Percentiles rank a stretch among this genome's conserved stretches.
phyloP scores from a whole-genome alignment of 768 basidiomycete genomes.

The Leccinellum albellum region DNA sequence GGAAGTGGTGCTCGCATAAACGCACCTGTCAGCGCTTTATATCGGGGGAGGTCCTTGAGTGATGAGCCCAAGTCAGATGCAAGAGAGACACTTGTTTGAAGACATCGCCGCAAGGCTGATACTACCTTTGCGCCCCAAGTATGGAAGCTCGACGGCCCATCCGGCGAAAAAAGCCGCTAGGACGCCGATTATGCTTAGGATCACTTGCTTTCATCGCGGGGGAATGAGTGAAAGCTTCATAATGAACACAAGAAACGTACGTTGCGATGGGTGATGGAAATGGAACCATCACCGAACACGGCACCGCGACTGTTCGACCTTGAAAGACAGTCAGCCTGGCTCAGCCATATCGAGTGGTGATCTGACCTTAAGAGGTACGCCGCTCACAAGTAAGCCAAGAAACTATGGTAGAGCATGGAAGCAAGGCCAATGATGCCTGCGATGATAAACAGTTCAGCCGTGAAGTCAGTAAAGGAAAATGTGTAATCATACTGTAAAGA shows the following conservation, averaged over 20 bases:
- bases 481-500: slow-evolving; percentile 39
- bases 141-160: slow-evolving; percentile 62
- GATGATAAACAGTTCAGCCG: not conserved
- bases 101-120: slow-evolving; percentile 60
- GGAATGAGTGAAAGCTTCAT: not conserved
- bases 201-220: slow-evolving; percentile 57
- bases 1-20: slow-evolving; percentile 75
- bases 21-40: slow-evolving; percentile 64
- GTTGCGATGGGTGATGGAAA: slow-evolving; percentile 72
- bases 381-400: slow-evolving; percentile 52
- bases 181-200: slow-evolving; percentile 62
- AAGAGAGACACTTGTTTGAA: slow-evolving; percentile 45
- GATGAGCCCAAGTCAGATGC: slow-evolving; percentile 23
- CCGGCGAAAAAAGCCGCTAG: slow-evolving; percentile 72
- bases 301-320: slow-evolving; percentile 64
- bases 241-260: slow-evolving; percentile 27
- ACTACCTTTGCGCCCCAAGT: slow-evolving; percentile 65
- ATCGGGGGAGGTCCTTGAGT: slow-evolving; percentile 44
- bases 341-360: not conserved
- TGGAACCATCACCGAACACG: slow-evolving; percentile 64
- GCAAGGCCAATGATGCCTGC: slow-evolving; percentile 71
- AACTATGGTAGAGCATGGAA: slow-evolving; percentile 60
- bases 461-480: not conserved
- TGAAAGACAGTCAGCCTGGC: not conserved
- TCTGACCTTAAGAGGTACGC: slow-evolving; percentile 13